Base-by-base conservation (phyloP, 768 basidiomycete genomes). In the Baorangia bicolor region DNA sequence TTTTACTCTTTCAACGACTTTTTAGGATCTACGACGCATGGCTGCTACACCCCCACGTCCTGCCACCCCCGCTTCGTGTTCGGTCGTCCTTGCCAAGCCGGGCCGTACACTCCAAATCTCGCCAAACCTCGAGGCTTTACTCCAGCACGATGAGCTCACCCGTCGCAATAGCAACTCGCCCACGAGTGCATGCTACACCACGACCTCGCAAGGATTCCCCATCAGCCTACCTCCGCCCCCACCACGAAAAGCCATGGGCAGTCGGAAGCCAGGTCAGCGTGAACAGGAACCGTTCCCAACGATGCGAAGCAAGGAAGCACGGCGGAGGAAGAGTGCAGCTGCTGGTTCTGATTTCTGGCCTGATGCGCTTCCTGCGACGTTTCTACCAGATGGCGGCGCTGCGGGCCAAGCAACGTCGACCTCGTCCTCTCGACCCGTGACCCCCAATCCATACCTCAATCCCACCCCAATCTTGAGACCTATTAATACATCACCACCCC, bases 91-190 rank as follows among this genome's bases (percentile, higher is more conserved):
- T 0, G 53, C 63, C 1, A 51, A 55, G 25, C 12, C 59, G 0
- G 27, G n/a, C 12, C 37, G 64, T 11, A 69, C 76, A 1, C 66
- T 85, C 43, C 70, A 76, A 12, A 86, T 85, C 49, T 85, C 82
- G 2, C 79, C 84, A 0, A 77, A 86, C 60, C 77, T 85, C 43
- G 80, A 85, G 57, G 84, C 83, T 25, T 61, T 86, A 9, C 72
- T 86, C 49, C 78, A 83, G 63, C 79, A 84, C 56, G 84, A 84
- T 47, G 80, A 83, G 48, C 75, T 74, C 48, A 71, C 71, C n/a
- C 76, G 81, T 21, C 64, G 66, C 40, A 69, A 44, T 14, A 51
- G 64, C 64, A 37, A 49, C 27, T 68, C 72, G 5, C 67, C 64
- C 14, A 69, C 64, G 5, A 61, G 42, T 50, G 16, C 48, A 14